Percentiles rank a stretch among this genome's conserved stretches.
Evolutionary conservation across 768 basidiomycete genomes (phyloP).

Genomic region (Lactifluus pinguis): DNA sequence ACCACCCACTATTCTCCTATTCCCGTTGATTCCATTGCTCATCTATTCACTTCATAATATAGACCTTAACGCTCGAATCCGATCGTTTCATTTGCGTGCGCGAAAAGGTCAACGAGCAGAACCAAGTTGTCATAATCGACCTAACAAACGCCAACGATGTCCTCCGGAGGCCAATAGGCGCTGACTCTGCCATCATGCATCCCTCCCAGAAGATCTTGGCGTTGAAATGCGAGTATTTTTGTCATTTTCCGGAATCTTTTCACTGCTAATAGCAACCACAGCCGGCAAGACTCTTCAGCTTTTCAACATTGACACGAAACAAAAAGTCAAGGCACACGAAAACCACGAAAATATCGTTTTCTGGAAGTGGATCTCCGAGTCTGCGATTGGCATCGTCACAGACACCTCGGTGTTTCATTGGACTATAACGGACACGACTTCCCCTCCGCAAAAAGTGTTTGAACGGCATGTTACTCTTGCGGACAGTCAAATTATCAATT

Average conservation of each 20-base stretch:
- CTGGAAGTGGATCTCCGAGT: conserved; percentile 97
- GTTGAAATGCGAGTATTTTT: conserved; percentile 60
- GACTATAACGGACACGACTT: conserved; percentile 66
- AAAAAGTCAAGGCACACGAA: conserved; percentile 92
- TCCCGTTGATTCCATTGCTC: background rate
- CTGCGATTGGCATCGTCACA: conserved; percentile 90
- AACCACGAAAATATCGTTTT: conserved; percentile 93
- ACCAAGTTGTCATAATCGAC: conserved; percentile 99
- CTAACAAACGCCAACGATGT: conserved; percentile 97
- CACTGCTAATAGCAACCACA: conserved; percentile 26
- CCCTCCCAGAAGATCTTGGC: conserved; percentile 94
- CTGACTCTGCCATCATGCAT: conserved; percentile 99
- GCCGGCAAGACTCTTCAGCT: conserved; percentile 92
- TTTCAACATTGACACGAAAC: conserved; percentile 96
- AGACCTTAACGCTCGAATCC: conserved; percentile 93
- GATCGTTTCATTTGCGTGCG: conserved; percentile 98
- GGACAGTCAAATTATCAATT: conserved; percentile 97
- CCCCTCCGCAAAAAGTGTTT: conserved; percentile 85
- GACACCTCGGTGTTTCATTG: conserved; percentile 91
- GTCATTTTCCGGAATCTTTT: background rate
- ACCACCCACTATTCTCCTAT: conserved; percentile 15
- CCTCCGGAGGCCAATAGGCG: conserved; percentile 87
- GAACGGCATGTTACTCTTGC: conserved; percentile 93
- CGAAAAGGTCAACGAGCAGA: conserved; percentile 89
- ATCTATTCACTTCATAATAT: background rate